Evolutionary conservation across 2,329 filamentous ascomycete species (phyloP).

Genomic region (Phyllosticta citriasiana): DNA sequence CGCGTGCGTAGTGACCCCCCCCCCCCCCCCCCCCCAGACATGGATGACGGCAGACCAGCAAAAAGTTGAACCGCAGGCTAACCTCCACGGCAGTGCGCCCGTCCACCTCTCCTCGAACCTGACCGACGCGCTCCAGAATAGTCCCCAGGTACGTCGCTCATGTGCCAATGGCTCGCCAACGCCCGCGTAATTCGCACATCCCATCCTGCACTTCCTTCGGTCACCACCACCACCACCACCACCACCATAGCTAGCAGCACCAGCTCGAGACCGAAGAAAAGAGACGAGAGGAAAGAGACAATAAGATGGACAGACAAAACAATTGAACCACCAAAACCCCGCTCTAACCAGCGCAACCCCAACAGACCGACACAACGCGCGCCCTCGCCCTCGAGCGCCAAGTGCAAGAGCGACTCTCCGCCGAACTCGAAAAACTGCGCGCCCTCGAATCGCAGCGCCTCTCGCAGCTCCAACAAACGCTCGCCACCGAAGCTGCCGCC

Average conservation of each 20-base stretch:
- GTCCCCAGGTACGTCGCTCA: conserved; percentile 59
- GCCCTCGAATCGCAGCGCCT: conserved; percentile 61
- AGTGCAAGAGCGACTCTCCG: conserved; percentile 75
- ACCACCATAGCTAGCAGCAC: neutral
- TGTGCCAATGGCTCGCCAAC: neutral
- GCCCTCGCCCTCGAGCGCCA: conserved; percentile 74
- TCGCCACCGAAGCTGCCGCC: conserved; percentile 36
- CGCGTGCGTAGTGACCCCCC: conserved; percentile 37
- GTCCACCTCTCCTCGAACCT: conserved; percentile 71
- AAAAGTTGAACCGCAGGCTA: conserved; percentile 16
- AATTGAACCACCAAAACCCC: neutral
- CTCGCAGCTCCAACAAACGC: conserved; percentile 55
- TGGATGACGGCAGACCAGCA: conserved; percentile 10
- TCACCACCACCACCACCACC: neutral
- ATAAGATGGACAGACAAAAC: neutral
- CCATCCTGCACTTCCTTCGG: neutral
- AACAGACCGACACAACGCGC: conserved; percentile 79
- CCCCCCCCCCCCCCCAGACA: neutral
- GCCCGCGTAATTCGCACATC: neutral
- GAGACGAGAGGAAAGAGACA: neutral
- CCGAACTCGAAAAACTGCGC: conserved; percentile 73
- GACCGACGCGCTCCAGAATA: conserved; percentile 72
- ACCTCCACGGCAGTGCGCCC: conserved; percentile 43
- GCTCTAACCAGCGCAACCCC: neutral
- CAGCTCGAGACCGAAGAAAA: neutral